Evolutionary conservation across 352 stramenopile species (phyloP), one percentile per base, ranked within the genome.

Genomic region (Thalassiosira livingstoniorum): DNA sequence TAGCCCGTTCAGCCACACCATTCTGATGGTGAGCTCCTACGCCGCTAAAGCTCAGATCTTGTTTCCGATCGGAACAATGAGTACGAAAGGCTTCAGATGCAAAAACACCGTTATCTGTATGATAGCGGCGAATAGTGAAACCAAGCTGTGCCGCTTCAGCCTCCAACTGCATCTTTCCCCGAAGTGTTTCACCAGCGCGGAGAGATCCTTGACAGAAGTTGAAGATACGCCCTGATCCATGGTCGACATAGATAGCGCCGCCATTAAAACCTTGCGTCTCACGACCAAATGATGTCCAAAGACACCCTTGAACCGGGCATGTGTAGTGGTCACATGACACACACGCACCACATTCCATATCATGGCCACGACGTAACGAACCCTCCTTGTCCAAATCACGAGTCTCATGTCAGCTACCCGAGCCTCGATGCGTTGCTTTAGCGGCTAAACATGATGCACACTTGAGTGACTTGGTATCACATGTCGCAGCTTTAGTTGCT

Each of bases 261-360:
- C 53, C 5, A 23, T 2, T 37, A 54, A 51, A 76, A 42, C 58
- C 42, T 32, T 67, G 1, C 2, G 1, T 1, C 21, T 68, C 37
- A 15, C 60, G n/a, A 1, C 68, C 68, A 18, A 32, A 76, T 23
- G 21, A 3, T 10, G 43, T 5, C 3, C 25, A 3, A 0, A 58
- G 1, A 7, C 32, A 3, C 18, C 68, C 53, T 31, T 10, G 0
- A 7, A 68, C 2, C 5, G 31, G 43, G 5, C 5, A 57, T 10
- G 15, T 32, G 43, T 69, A 72, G 27, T 58, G 37, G 57, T 76
- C 68, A 68, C 64, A 73, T 25, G 37, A 60, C 31, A 58, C 29
- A 11, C 39, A 61, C 29, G 66, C 37, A 21, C 34, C 53, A 5
- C 27, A 23, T 18, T 18, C 18, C 42, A 51, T 18, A 51, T 51